A percentile compares a stretch with the other conserved stretches of the same genome.
Evolutionary conservation across 495 filamentous ascomycete genomes (phyloP).

Genomic region (Lasiosphaeris hirsuta): DNA sequence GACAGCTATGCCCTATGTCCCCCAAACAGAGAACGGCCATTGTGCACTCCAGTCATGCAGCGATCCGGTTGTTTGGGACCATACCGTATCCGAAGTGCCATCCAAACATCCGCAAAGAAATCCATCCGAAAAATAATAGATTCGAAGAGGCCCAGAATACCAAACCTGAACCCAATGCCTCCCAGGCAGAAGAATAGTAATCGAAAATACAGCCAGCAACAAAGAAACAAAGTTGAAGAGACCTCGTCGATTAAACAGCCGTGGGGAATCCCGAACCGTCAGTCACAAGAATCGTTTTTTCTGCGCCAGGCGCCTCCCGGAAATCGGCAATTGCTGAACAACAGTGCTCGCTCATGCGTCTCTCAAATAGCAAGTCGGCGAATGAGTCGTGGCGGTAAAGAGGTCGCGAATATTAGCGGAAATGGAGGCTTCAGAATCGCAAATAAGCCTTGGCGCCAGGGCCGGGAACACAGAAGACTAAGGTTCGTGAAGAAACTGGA

Average conservation of each 20-base stretch:
- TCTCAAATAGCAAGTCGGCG: neutral
- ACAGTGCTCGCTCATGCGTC: neutral
- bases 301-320: conserved; percentile 11
- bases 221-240: conserved; percentile 6
- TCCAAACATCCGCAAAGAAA: neutral
- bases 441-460: too few relatives aligned
- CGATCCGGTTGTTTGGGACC: neutral
- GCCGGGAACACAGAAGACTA: too few relatives aligned
- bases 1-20: neutral
- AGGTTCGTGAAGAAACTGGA: too few relatives aligned
- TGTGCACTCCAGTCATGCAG: neutral
- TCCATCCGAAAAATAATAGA: neutral
- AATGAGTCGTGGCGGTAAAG: neutral
- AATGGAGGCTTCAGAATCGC: too few relatives aligned
- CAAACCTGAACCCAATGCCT: neutral
- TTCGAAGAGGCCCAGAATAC: neutral
- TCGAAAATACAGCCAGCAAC: conserved; percentile 3
- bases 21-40: neutral
- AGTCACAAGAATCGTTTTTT: conserved; percentile 15
- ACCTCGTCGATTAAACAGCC: conserved; percentile 17
- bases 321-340: conserved; percentile 6
- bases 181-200: neutral
- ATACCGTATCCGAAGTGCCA: neutral
- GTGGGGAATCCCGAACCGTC: conserved; percentile 8
- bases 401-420: neutral